Base-by-base conservation (phyloP, 1,284 basidiomycete species). In the Omphalotus olearius region DNA sequence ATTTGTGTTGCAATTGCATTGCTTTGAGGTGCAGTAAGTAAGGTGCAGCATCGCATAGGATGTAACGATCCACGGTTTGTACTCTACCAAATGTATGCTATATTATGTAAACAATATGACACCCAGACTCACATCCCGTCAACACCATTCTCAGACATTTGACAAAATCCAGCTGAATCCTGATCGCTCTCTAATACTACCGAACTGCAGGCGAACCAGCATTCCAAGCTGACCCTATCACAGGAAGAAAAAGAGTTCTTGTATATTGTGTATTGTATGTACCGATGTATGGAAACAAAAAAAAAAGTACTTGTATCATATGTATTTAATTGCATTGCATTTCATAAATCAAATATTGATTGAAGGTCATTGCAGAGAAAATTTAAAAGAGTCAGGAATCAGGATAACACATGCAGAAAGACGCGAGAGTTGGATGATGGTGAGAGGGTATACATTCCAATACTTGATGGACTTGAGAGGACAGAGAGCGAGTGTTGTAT, bases 401-500 rank as follows among this genome's bases (percentile, higher is more conserved):
- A 41, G 23, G 23, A 23, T 3, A 23, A 3, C 23, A 17, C 4
- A 40, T 40, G 41, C 41, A 42, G 20, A 42, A 38, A 38, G 11
- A 18, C 23, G 17, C 16, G 39, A 41, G n/a, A 20, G 5, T 41
- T 20, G 39, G 36, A 6, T 14, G 36, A 14, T 5, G 41, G 39
- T 9, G 41, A 33, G 41, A 23, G 41, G 40, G 48, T 50, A 50
- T 49, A 49, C 17, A 50, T 50, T 50, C 48, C 48, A 38, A n/a
- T 23, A 37, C 20, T 43, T 43, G 30, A 35, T 3, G 43, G n/a
- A 20, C 17, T 23, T 17, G 17, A 23, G 20, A 16, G 33, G 43
- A 23, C 14, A 50, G n/a, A 50, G 17, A 18, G 28, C 18, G 28
- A 30, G 10, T n/a, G n/a, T n/a, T n/a, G n/a, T n/a, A n/a, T n/a